These are phyloP conservation scores for Penicillium corylophilum DNA, from an alignment of 2,329 filamentous ascomycete species.

Conservation along the genomic window DNA sequence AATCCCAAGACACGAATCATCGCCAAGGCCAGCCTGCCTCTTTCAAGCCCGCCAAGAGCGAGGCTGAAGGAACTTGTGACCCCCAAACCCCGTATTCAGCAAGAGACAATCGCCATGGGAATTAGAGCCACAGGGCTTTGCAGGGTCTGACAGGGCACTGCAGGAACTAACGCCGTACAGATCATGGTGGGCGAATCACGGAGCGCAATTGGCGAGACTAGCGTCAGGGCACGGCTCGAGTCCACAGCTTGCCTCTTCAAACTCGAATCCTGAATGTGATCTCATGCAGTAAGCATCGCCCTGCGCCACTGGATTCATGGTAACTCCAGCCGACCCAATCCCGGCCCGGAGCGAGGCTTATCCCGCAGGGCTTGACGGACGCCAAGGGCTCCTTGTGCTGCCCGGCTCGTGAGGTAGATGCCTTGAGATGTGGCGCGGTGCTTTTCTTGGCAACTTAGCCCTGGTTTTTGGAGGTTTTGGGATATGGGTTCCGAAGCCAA, in stretches of 20 bases:
- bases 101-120: not conserved
- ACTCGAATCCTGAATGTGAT: not conserved
- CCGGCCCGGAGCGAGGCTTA: not conserved
- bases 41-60: not conserved
- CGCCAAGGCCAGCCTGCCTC: not conserved
- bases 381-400: not conserved
- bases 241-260: not conserved
- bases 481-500: not conserved
- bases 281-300: slow-evolving; percentile 12
- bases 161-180: not conserved
- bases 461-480: not conserved
- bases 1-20: not conserved
- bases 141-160: no score
- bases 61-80: not conserved
- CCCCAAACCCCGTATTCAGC: not conserved
- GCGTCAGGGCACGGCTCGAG: not conserved
- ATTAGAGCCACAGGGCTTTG: not conserved
- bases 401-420: not conserved
- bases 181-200: slow-evolving; percentile 7
- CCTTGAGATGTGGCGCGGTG: not conserved
- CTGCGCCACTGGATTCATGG: slow-evolving; percentile 3
- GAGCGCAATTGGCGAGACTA: slow-evolving; percentile 6
- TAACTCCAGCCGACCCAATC: slow-evolving; percentile 11
- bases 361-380: not conserved
- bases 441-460: not conserved